Percentiles rank a stretch among this genome's conserved stretches.
Conservation (phyloP, 441 rosid genomes). For the Brassica hybrid region DNA sequence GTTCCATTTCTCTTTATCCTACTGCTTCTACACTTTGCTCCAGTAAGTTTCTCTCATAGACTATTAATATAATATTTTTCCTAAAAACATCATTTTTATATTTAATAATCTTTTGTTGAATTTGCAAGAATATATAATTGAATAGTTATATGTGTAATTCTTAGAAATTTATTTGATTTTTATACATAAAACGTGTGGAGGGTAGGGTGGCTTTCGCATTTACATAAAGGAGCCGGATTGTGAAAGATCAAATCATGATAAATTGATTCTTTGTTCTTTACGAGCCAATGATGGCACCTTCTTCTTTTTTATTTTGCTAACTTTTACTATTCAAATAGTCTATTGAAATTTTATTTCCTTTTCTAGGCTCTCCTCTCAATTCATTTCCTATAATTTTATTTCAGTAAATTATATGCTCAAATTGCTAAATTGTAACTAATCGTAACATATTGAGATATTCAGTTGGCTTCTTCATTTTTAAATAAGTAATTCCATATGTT, state of each 20-base stretch:
- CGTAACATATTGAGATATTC: background rate
- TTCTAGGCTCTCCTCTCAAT: constrained; percentile 21
- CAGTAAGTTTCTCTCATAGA: background rate
- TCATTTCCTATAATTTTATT: background rate
- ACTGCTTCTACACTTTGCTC: background rate
- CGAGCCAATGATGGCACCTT: constrained; percentile 40
- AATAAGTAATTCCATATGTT: background rate
- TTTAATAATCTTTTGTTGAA: background rate
- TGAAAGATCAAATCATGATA: constrained; percentile 37
- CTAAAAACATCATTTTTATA: background rate
- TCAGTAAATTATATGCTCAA: constrained; percentile 1
- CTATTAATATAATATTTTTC: background rate
- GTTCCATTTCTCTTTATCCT: background rate
- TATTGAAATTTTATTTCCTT: constrained; percentile 24
- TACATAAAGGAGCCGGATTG: constrained; percentile 22
- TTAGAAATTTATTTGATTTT: background rate
- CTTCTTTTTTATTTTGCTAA: background rate
- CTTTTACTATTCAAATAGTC: constrained; percentile 16
- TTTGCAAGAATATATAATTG: constrained; percentile 6
- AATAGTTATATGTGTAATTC: background rate
- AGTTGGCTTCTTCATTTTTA: background rate
- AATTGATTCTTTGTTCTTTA: constrained; percentile 38
- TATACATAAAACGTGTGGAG: constrained; percentile 30
- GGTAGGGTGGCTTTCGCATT: constrained; percentile 38
- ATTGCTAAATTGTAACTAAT: background rate